A percentile compares a stretch with the other conserved stretches of the same genome.
Conservation (phyloP, 495 filamentous ascomycete species). For the Daldinia vernicosa region DNA sequence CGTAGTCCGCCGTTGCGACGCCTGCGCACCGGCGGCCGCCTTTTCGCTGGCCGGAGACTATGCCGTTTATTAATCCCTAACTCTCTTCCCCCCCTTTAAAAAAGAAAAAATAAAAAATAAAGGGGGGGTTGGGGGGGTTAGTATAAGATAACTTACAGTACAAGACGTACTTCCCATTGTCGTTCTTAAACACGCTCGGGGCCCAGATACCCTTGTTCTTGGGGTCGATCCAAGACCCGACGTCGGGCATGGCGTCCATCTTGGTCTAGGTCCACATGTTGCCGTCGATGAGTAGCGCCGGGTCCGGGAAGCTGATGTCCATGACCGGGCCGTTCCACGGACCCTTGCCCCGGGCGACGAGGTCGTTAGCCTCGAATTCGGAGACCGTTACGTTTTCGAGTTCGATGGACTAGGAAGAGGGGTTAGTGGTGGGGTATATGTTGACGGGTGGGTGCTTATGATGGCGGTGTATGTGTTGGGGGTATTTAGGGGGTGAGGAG, state of each 20-base stretch:
- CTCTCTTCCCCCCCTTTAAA: too few relatives aligned
- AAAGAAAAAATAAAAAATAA: too few relatives aligned
- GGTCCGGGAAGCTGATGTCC: conserved; percentile 20
- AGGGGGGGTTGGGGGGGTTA: not conserved
- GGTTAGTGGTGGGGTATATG: not conserved
- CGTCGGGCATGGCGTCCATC: conserved; percentile 19
- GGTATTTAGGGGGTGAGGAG: not conserved
- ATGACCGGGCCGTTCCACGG: conserved; percentile 27
- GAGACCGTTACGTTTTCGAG: not conserved
- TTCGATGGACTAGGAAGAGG: not conserved
- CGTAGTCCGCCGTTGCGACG: not conserved
- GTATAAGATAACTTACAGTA: not conserved
- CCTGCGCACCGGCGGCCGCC: not conserved
- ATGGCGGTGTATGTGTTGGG: not conserved
- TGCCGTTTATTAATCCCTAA: too few relatives aligned
- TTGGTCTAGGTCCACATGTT: conserved; percentile 14
- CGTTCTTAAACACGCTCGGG: conserved; percentile 15
- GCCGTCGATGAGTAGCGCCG: conserved; percentile 16
- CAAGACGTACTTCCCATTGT: conserved; percentile 18
- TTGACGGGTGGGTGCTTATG: not conserved
- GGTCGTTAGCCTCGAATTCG: not conserved
- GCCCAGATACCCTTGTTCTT: conserved; percentile 17
- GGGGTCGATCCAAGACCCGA: conserved; percentile 13
- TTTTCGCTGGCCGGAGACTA: not conserved
- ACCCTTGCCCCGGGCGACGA: not conserved